phyloP scores from a whole-genome alignment of 305 asterid genomes.

The Fraxinus baroniana region DNA sequence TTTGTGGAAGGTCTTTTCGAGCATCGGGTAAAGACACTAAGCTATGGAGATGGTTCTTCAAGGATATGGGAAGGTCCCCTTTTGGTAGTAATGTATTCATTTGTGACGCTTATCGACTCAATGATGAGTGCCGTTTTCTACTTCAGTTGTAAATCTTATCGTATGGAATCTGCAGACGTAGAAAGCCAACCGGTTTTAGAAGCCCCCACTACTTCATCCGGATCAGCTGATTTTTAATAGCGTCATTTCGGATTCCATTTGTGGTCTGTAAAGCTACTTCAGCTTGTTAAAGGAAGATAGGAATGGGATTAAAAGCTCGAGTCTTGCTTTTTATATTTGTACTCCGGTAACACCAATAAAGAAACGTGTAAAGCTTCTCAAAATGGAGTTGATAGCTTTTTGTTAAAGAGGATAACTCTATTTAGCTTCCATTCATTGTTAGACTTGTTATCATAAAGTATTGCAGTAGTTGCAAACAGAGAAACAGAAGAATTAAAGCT shows the following conservation, averaged over 20 bases:
- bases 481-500: constrained; percentile 21
- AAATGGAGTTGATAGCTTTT: constrained; percentile 4
- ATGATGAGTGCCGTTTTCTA: constrained; percentile 93
- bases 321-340: not conserved
- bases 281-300: not conserved
- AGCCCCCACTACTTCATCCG: constrained; percentile 44
- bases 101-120: constrained; percentile 72
- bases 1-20: constrained; percentile 84
- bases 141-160: constrained; percentile 87
- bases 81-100: constrained; percentile 78
- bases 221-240: constrained; percentile 38
- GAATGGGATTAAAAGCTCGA: not conserved
- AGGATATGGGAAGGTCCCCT: constrained; percentile 98
- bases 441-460: not conserved
- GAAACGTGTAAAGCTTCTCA: constrained; percentile 28
- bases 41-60: constrained; percentile 93
- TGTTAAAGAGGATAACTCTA: not conserved
- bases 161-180: constrained; percentile 55
- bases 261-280: constrained; percentile 7
- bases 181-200: constrained; percentile 64
- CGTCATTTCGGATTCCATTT: constrained; percentile 1
- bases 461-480: not conserved
- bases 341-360: not conserved
- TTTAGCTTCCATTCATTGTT: not conserved
- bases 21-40: constrained; percentile 80